phyloP scores from a whole-genome alignment of 1,284 basidiomycete genomes.

The Ceratobasidium sp. region DNA sequence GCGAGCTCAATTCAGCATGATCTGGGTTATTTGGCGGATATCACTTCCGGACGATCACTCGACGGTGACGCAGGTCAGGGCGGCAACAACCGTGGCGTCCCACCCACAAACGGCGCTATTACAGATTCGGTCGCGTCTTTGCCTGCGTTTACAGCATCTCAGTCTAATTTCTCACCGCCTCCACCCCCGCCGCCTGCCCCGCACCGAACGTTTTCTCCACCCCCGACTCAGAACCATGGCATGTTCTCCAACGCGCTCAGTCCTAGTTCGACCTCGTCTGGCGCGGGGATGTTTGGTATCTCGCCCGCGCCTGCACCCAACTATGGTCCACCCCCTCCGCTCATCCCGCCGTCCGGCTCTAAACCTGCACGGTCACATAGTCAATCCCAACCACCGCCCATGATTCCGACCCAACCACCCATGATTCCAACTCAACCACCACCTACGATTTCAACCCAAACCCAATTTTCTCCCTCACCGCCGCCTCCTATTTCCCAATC shows the following conservation, averaged over 20 bases:
- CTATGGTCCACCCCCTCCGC: neutral
- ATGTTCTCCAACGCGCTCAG: slow-evolving; percentile 16
- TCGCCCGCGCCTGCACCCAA: slow-evolving; percentile 1
- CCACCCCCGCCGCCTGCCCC: neutral
- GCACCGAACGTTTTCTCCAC: slow-evolving; percentile 4
- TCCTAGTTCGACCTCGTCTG: neutral
- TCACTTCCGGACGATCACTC: slow-evolving; percentile 13
- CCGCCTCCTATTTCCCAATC: slow-evolving; percentile 13
- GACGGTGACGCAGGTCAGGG: neutral
- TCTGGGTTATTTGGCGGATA: slow-evolving; percentile 22
- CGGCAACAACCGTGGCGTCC: neutral
- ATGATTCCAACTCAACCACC: no score
- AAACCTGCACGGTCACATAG: neutral
- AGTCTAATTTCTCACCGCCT: neutral
- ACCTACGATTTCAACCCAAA: no score
- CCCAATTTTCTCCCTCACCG: slow-evolving; percentile 1
- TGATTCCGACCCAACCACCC: neutral
- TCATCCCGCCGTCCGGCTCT: neutral
- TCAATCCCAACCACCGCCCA: slow-evolving; percentile 11
- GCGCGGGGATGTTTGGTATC: slow-evolving; percentile 38
- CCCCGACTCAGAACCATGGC: neutral
- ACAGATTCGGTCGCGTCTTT: neutral
- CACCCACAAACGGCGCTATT: neutral
- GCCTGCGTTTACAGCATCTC: slow-evolving; percentile 12
- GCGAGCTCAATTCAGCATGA: slow-evolving; percentile 40